Evolutionary conservation across 768 basidiomycete species (phyloP).

Genomic region (Infundibulicybe gibba): DNA sequence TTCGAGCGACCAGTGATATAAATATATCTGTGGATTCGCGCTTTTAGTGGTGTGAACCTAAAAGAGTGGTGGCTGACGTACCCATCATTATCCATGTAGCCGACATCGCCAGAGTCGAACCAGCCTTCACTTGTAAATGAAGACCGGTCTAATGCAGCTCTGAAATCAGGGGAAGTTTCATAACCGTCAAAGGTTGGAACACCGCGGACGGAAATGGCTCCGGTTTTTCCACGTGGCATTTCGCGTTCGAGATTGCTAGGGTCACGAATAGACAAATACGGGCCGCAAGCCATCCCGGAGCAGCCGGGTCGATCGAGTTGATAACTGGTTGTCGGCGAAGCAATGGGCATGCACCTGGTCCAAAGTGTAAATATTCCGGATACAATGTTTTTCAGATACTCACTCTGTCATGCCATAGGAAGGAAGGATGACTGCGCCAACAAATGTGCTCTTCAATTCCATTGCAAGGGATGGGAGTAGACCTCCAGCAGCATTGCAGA

Average conservation of each 20-base stretch:
- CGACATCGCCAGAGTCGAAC: constrained; percentile 50
- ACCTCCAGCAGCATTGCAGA: constrained; percentile 50
- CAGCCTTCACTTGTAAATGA: constrained; percentile 47
- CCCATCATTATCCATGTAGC: constrained; percentile 44
- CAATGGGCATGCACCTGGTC: constrained; percentile 46
- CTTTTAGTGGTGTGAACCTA: neutral
- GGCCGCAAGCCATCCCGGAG: constrained; percentile 45
- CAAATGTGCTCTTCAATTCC: constrained; percentile 42
- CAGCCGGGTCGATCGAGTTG: constrained; percentile 42
- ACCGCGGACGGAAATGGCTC: constrained; percentile 53
- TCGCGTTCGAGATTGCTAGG: constrained; percentile 31
- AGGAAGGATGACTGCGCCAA: constrained; percentile 47
- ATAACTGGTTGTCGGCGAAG: constrained; percentile 39
- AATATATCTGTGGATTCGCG: constrained; percentile 23
- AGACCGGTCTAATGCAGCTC: constrained; percentile 39
- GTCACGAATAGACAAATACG: constrained; percentile 39
- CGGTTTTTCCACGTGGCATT: constrained; percentile 35
- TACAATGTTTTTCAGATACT: constrained; percentile 5
- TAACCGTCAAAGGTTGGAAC: constrained; percentile 51
- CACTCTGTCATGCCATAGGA: constrained; percentile 60
- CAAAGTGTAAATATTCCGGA: constrained; percentile 1
- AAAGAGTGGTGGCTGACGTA: constrained; percentile 10
- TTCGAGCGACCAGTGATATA: constrained; percentile 56
- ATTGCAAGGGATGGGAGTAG: constrained; percentile 49
- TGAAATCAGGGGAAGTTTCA: constrained; percentile 39